Evolutionary conservation across 1,284 basidiomycete genomes (phyloP), one percentile per base, ranked within the genome.

Genomic region (Sanguinoderma infundibulare): DNA sequence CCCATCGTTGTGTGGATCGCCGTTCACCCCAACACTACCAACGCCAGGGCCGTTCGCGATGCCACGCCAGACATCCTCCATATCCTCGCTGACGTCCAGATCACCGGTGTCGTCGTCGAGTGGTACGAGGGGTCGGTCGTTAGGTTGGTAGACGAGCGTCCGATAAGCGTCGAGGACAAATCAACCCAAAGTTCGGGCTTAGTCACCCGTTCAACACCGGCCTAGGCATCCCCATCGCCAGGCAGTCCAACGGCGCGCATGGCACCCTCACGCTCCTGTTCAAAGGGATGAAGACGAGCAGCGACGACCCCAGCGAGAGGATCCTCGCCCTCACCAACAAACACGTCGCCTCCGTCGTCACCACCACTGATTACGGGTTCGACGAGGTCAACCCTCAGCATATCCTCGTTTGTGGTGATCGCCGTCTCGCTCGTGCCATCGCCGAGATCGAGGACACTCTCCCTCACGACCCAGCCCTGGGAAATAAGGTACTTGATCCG

Each of bases 1-100:
- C 77, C 76, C 3, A 56, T 76, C 62, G 74, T 77, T 14, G 55
- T 79, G 7, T 80, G 78, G 77, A 79, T 80, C 59, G 71, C 73
- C 3, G 67, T 74, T 65, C 73, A 32, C 68, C 77, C 77, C 68
- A 69, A 70, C 59, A 74, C 75, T 66, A 75, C 75, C 67, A 73
- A 50, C 60, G 70, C 76, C 64, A 60, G 28, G 60, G 69, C 59
- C 52, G 71, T 69, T 64, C 72, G 69, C 56, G 72, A 77, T 65
- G 76, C 73, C 56, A 71, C 75, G 17, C 70, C 74, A 2, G 72
- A 73, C 65, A 77, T 80, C 63, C 73, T 79, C 52, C 55, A 22
- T 32, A 68, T 70, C 55, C 65, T 70, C 52, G 60, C 42, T 30
- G 59, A 62, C 36, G 42, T 47, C 55, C 36, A 47, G 24, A 39